Conservation (phyloP, 805 yeast genomes). For the Maudiozyma saulgeensis region DNA sequence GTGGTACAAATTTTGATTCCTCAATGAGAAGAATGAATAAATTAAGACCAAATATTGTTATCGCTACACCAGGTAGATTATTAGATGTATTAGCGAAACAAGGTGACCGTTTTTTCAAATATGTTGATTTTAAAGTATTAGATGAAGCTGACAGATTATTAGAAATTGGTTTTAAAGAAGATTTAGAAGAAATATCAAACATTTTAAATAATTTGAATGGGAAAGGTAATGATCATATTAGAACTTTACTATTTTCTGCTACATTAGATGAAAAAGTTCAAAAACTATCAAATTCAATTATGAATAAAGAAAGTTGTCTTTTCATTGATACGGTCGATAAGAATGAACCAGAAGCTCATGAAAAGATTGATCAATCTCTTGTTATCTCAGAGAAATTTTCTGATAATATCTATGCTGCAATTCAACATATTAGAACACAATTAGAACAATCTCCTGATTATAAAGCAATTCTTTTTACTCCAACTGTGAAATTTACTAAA, state of each 20-base stretch:
- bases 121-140: constrained; percentile 56
- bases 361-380: constrained; percentile 61
- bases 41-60: constrained; percentile 47
- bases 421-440: constrained; percentile 38
- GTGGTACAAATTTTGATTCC: constrained; percentile 45
- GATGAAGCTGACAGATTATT: constrained; percentile 90
- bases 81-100: constrained; percentile 45
- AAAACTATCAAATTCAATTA: constrained; percentile 49
- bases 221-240: constrained; percentile 34
- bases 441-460: constrained; percentile 35
- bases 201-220: constrained; percentile 32
- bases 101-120: constrained; percentile 38
- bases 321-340: constrained; percentile 67
- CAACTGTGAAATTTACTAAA: constrained; percentile 64
- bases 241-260: constrained; percentile 77
- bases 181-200: constrained; percentile 48
- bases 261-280: constrained; percentile 67
- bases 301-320: constrained; percentile 43
- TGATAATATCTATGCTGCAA: constrained; percentile 51
- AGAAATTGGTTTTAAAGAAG: constrained; percentile 69
- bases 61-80: constrained; percentile 87
- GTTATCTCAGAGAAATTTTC: constrained; percentile 45
- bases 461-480: constrained; percentile 77
- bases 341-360: constrained; percentile 70
- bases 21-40: constrained; percentile 30